Conservation (phyloP, 129 eudicot species). For the carrot (Daucus carota) region DH1_v3.0 NC_030388.2:8441501-8442000, state of each 20-base stretch:
- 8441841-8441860: background rate
- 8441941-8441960: constrained; percentile 65
- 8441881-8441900: constrained; percentile 91
- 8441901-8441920: constrained; percentile 82
- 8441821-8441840: background rate
- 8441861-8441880: constrained; percentile 18
- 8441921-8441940: constrained; percentile 93
- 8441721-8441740: constrained; percentile 34
- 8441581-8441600: constrained; percentile 98
- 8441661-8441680: constrained; percentile 88
- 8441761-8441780: constrained; percentile 22
- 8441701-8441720: constrained; percentile 19
- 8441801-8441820: constrained; percentile 57
- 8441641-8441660: constrained; percentile 91
- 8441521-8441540: background rate
- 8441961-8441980: constrained; percentile 42
- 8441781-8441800: constrained; percentile 46
- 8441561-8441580: constrained; percentile 90
- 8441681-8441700: constrained; percentile 12
- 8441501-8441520: background rate
- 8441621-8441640: constrained; percentile 81
- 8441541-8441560: background rate
- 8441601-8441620: constrained; percentile 98
- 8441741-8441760: constrained; percentile 34
- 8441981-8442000: background rate